These are phyloP conservation scores for Cicer bijugum DNA, from an alignment of 306 rosid species.

Conservation along the genomic window DNA sequence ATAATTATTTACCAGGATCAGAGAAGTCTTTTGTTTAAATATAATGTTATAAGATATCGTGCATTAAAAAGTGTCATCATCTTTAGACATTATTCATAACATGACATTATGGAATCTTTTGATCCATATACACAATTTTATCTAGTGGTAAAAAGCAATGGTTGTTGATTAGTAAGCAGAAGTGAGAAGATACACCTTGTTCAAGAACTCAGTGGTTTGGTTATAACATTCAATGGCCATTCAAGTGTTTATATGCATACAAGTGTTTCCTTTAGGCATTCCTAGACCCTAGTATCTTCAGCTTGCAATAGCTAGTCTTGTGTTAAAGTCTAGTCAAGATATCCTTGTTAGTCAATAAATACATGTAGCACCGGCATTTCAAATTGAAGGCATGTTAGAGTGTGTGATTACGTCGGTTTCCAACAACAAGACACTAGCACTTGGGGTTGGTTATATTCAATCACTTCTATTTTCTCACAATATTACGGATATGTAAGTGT, in stretches of 20 bases:
- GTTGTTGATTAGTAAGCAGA: neutral
- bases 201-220: constrained; percentile 3
- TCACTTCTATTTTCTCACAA: too few relatives aligned
- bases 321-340: too few relatives aligned
- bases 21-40: constrained; percentile 4
- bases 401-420: too few relatives aligned
- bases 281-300: too few relatives aligned
- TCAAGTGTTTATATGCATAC: neutral
- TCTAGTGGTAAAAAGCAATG: neutral
- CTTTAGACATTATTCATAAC: neutral
- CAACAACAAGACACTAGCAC: too few relatives aligned
- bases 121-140: neutral
- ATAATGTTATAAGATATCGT: neutral
- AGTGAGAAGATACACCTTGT: constrained; percentile 26
- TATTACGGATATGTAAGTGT: too few relatives aligned
- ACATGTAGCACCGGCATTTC: too few relatives aligned
- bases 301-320: too few relatives aligned
- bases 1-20: neutral
- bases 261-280: too few relatives aligned
- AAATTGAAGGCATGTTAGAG: too few relatives aligned
- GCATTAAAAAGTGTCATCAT: neutral
- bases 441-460: too few relatives aligned
- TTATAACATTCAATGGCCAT: constrained; percentile 18
- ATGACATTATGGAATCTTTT: neutral
- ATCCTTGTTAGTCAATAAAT: too few relatives aligned